Conservation (phyloP, 2,329 filamentous ascomycete genomes). For the Colletotrichum paranaense region DNA sequence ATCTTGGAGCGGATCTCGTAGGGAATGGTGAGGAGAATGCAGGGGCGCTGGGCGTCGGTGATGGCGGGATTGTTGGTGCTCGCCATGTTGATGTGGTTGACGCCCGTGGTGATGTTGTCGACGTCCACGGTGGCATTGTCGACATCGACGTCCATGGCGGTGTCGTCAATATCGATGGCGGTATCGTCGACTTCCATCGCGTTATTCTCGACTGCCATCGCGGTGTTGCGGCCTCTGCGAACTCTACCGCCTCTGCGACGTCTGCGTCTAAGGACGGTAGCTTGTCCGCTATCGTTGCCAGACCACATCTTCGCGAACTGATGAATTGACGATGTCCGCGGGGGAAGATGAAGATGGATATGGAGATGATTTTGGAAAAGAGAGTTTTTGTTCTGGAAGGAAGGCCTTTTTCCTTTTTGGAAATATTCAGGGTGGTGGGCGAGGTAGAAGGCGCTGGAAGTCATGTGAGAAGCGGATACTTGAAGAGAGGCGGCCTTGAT, state of each 20-base stretch:
- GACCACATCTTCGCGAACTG: too few relatives aligned
- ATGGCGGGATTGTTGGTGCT: background rate
- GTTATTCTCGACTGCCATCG: too few relatives aligned
- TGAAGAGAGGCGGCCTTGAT: background rate
- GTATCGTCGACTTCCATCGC: too few relatives aligned
- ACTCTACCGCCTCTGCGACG: too few relatives aligned
- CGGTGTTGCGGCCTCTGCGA: too few relatives aligned
- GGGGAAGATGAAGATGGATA: background rate
- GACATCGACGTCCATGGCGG: too few relatives aligned
- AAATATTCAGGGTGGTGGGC: background rate
- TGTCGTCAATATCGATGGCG: too few relatives aligned
- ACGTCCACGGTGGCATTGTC: too few relatives aligned
- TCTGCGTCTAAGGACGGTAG: too few relatives aligned
- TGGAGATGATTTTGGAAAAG: background rate
- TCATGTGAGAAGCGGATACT: background rate
- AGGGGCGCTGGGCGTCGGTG: background rate
- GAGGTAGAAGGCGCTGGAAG: background rate
- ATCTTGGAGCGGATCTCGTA: background rate
- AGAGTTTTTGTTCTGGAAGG: background rate
- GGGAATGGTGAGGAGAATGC: background rate
- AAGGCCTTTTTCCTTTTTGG: background rate
- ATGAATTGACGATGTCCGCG: background rate
- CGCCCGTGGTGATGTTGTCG: too few relatives aligned
- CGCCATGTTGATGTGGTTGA: background rate
- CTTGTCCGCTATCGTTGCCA: too few relatives aligned